Evolutionary conservation across 1,284 basidiomycete species (phyloP).

Genomic region (Leccinum proliferum): DNA sequence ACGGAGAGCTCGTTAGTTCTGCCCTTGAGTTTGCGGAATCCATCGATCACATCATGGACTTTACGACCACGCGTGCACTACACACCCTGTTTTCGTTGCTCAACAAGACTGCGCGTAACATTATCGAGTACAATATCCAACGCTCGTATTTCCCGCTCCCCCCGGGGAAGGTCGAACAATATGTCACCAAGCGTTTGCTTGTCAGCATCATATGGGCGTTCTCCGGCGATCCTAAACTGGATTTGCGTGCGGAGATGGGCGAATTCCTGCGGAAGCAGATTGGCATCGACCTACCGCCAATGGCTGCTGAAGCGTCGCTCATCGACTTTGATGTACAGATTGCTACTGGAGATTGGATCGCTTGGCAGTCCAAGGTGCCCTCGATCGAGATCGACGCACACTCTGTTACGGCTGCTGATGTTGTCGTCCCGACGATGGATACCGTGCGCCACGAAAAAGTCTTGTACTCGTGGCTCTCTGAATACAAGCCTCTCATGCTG

Average conservation of each 20-base stretch:
- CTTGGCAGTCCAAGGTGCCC: conserved; percentile 92
- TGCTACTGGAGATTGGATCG: conserved; percentile 79
- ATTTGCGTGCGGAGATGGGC: conserved; percentile 87
- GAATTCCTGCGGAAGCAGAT: conserved; percentile 84
- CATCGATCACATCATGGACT: conserved; percentile 98
- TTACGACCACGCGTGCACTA: conserved; percentile 87
- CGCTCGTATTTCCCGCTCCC: conserved; percentile 94
- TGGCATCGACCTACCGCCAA: conserved; percentile 83
- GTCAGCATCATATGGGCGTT: conserved; percentile 98
- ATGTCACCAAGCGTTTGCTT: conserved; percentile 87
- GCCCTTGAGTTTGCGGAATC: conserved; percentile 78
- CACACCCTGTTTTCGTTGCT: conserved; percentile 96
- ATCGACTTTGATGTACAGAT: conserved; percentile 97
- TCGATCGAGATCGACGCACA: conserved; percentile 97
- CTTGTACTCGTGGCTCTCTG: conserved; percentile 96
- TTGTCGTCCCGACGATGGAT: conserved; percentile 98
- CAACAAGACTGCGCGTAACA: conserved; percentile 93
- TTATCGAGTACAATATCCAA: conserved; percentile 93
- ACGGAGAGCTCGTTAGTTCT: conserved; percentile 75
- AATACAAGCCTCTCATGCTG: conserved; percentile 98
- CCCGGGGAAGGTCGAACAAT: conserved; percentile 82
- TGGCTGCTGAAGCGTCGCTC: conserved; percentile 74
- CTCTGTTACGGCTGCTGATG: conserved; percentile 91
- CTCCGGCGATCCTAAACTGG: conserved; percentile 91
- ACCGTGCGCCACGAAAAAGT: conserved; percentile 99